These are phyloP conservation scores for Triticum turgidum DNA, from an alignment of 176 grass and related monocot species.

Conservation along the genomic window DNA sequence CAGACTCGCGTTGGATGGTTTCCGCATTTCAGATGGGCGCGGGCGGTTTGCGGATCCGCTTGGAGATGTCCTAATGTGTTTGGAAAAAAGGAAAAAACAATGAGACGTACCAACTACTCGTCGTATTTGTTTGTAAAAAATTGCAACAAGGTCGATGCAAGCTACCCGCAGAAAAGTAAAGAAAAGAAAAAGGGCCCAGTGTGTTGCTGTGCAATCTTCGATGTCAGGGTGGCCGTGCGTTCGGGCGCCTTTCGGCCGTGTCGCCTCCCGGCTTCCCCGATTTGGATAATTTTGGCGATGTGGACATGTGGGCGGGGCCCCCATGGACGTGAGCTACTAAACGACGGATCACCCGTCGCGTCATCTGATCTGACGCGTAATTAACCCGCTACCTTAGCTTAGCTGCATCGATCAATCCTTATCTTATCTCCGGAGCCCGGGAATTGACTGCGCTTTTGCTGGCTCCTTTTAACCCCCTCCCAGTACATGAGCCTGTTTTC, in stretches of 20 bases:
- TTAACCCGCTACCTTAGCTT: background rate
- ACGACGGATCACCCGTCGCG: background rate
- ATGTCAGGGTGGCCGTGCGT: background rate
- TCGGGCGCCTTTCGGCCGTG: conserved; percentile 20
- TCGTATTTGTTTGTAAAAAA: too few species aligned
- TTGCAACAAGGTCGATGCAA: too few species aligned
- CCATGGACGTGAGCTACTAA: background rate
- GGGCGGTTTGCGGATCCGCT: too few species aligned
- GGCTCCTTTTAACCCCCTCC: background rate
- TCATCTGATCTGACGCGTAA: background rate
- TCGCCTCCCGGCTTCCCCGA: conserved; percentile 11
- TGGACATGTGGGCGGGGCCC: background rate
- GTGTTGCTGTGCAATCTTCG: too few species aligned
- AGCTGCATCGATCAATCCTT: background rate
- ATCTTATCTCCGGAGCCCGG: conserved; percentile 34
- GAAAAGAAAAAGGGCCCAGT: too few species aligned
- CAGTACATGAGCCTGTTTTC: background rate
- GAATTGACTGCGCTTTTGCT: conserved; percentile 35
- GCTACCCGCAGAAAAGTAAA: too few species aligned
- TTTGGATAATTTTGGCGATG: conserved; percentile 31
- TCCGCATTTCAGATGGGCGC: too few species aligned
- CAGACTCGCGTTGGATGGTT: too few species aligned
- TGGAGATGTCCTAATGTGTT: too few species aligned
- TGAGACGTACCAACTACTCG: too few species aligned
- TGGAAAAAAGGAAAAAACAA: too few species aligned